A percentile compares a stretch with the other conserved stretches of the same genome.
These are phyloP conservation scores for Candida parachauliodes DNA, from an alignment of 805 yeast species.

Conservation along the genomic window DNA sequence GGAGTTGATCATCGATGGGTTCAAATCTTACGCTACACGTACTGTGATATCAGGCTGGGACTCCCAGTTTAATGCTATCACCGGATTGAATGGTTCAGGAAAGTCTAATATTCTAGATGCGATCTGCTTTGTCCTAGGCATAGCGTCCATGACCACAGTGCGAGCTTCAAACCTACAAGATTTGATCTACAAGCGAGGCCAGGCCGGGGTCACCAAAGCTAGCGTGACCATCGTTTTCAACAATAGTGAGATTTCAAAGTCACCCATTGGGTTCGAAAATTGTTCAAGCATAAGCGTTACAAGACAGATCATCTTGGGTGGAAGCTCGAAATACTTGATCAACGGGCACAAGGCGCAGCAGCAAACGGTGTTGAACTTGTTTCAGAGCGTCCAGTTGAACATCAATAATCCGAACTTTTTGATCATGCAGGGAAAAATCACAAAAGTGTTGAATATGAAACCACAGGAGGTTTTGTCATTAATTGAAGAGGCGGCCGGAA, in stretches of 20 bases:
- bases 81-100: constrained; percentile 97
- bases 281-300: constrained; percentile 82
- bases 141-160: constrained; percentile 90
- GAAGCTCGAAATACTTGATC: constrained; percentile 84
- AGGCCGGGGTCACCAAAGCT: constrained; percentile 96
- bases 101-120: constrained; percentile 96
- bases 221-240: constrained; percentile 95
- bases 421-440: constrained; percentile 98
- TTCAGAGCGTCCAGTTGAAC: constrained; percentile 92
- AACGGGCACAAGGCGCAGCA: constrained; percentile 97
- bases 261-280: constrained; percentile 86
- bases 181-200: constrained; percentile 93
- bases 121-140: constrained; percentile 96
- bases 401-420: constrained; percentile 95
- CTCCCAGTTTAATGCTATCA: constrained; percentile 92
- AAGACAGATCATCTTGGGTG: constrained; percentile 86
- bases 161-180: constrained; percentile 93
- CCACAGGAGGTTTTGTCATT: constrained; percentile 85
- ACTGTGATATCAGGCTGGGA: constrained; percentile 97
- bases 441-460: constrained; percentile 94
- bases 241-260: constrained; percentile 66
- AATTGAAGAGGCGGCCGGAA: constrained; percentile 98
- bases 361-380: constrained; percentile 81
- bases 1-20: constrained; percentile 94
- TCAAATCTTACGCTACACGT: constrained; percentile 95